Base-by-base conservation (phyloP, 345 rosid species). In the Brassica cretica region DNA sequence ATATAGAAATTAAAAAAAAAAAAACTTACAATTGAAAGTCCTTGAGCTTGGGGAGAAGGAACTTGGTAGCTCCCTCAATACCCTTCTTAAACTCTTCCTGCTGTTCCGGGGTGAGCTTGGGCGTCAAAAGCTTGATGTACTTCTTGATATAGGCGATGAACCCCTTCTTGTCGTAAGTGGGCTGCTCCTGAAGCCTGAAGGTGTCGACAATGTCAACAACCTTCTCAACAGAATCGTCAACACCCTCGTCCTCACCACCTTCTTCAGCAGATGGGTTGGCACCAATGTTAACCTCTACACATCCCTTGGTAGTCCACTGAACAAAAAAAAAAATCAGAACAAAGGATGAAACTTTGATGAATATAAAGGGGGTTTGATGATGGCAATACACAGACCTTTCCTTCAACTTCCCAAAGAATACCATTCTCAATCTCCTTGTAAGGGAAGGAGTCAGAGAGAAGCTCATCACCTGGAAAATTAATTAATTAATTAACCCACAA, bases 111-210 rank as follows among this genome's bases (percentile, higher is more conserved):
- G 74, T 84, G 70, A 96, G 83, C 82, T 86, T 88, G 46, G 88
- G 68, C 10, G 95, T 84, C 89, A 96, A 75, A 37, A 6, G 5
- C 89, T 96, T 96, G 83, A 96, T 93, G 83, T 76, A 89, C 64
- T 78, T 91, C 88, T 96, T 96, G 2, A 96, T 77, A 53, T 9
- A 83, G n/a, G 81, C 73, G 2, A 96, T 84, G 71, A 96, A 96
- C 35, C 68, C 87, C 88, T 91, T 93, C 95, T 90, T 96, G 85
- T 89, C 93, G 30, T 84, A 96, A 59, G 97, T 2, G 46, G 98
- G 97, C 90, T 96, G 99, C 82, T 93, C 99, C 99, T 96, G 99
- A 19, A 96, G 99, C 83, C 99, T 91, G 76, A 96, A 96, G 64
- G 98, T 96, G 89, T 93, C 97, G 0, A 91, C 96, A 32, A 96